Evolutionary conservation across 805 yeast genomes (phyloP), one percentile per base, ranked within the genome.

Genomic region (Candida vartiovaarae): DNA sequence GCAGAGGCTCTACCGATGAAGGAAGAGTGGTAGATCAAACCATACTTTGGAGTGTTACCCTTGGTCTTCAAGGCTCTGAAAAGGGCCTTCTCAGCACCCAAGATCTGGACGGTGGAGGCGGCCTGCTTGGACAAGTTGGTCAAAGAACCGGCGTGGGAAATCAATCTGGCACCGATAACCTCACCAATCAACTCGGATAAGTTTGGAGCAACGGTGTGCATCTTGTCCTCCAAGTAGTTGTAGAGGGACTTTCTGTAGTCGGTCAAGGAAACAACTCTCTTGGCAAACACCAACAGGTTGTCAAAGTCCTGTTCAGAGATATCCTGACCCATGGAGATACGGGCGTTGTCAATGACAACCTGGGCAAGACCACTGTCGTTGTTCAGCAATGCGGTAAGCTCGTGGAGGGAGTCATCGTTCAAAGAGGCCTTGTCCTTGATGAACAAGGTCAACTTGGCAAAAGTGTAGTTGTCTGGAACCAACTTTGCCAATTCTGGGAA

Each of bases 161-260:
- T 93, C 64, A 93, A 78, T 71, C 99, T 81, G 49, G 99, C 99
- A 69, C 99, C 99, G 39, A 93, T 95, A 56, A 93, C 80, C 73
- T 93, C 99, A 63, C 99, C 99, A 51, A 93, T 95, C 57, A 93
- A 77, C 39, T 93, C 83, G 40, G 97, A 89, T 64, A 91, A 75
- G 68, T 93, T 93, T 64, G 99, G 99, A 51, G 99, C 99, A 72
- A 93, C 91, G 41, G 98, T 97, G 71, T 86, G 89, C 99, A 93
- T 93, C 74, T 98, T 85, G 48, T 95, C 77, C 34, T 86, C 76
- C 60, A 93, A 75, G 67, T 93, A 93, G 71, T 85, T 84, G 47
- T 95, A 84, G 57, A 93, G 74, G 69, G 89, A 95, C 72, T 90
- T 97, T 73, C 99, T 83, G 79, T 93, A 93, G 52, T 87, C 87